Base-by-base conservation (phyloP, 2,329 filamentous ascomycete genomes). In the Ascochyta fabae region DNA sequence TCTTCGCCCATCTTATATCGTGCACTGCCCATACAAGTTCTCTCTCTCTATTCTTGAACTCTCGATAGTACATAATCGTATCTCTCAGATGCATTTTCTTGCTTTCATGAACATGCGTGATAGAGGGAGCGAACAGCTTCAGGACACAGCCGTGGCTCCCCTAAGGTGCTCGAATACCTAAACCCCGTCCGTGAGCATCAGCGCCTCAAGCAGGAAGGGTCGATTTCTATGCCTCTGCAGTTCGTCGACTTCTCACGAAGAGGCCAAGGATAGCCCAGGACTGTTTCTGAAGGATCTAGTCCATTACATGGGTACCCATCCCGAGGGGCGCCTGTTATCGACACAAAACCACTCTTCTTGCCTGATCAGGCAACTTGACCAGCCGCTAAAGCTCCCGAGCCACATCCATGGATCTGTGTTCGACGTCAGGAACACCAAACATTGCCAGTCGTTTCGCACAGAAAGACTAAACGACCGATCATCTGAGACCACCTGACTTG, bases 311-410 rank as follows among this genome's bases (percentile, higher is more conserved):
- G 53, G 48, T 56, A 56, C 48, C 53, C 53, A 52, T 45, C 48
- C 53, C 48, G 53, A 57, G 48, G 40, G 48, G 54, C 54, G 55
- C 50, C 45, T 27, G 55, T 35, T 35, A 49, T 58, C 55, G 38
- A 58, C 38, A 49, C 27, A 31, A 41, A 40, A 44, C 13, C 12
- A 42, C 31, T 0, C 2, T 42, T 49, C 49, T 46, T 58, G 24
- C 55, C 49, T 26, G 10, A 58, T 53, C 36, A 43, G 55, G 55
- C 46, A 58, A 46, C 5, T 56, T 35, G n/a, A 24, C 6, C 29
- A 43, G 46, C 44, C 55, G 46, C 50, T 47, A 58, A 45, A 45
- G 27, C 15, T 41, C 44, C 45, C 46, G 23, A 53, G 48, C 48
- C 48, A 49, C 44, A 31, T 31, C 27, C 27, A 29, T 12, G 27